Percentiles rank a stretch among this genome's conserved stretches.
Evolutionary conservation across 1,284 basidiomycete species (phyloP).

Genomic region (Phlebopus sp.): DNA sequence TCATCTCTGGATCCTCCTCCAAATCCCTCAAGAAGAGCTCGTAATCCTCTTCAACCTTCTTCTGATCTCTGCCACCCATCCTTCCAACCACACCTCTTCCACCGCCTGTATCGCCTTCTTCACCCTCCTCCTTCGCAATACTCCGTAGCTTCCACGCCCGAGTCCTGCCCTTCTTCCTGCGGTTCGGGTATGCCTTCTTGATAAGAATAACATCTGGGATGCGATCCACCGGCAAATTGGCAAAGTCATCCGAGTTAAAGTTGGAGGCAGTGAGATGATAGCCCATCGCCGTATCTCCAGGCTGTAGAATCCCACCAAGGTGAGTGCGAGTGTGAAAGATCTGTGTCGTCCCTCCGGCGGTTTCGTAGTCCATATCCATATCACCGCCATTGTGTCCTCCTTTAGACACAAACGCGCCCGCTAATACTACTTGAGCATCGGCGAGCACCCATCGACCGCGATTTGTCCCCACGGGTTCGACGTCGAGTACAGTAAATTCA

Average conservation of each 20-base stretch:
- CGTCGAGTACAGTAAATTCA: conserved; percentile 94
- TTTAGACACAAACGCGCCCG: conserved; percentile 69
- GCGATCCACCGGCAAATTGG: conserved; percentile 67
- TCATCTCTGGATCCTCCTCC: conserved; percentile 95
- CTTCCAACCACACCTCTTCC: conserved; percentile 86
- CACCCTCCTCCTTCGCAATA: conserved; percentile 92
- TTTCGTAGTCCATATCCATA: conserved; percentile 58
- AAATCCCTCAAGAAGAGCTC: conserved; percentile 94
- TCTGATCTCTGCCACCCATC: conserved; percentile 87
- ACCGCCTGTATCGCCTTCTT: conserved; percentile 70
- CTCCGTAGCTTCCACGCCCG: conserved; percentile 89
- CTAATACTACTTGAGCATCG: conserved; percentile 91
- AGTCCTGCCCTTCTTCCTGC: conserved; percentile 86
- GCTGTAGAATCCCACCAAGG: conserved; percentile 91
- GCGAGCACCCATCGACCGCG: conserved; percentile 83
- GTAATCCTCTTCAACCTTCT: conserved; percentile 95
- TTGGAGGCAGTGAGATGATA: conserved; percentile 89
- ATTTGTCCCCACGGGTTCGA: conserved; percentile 76
- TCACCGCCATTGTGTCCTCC: conserved; percentile 39
- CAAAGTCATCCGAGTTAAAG: conserved; percentile 90
- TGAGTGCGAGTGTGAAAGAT: conserved; percentile 97
- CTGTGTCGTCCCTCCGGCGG: conserved; percentile 56
- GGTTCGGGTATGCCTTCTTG: conserved; percentile 94
- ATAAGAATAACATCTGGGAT: conserved; percentile 93
- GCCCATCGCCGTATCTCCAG: conserved; percentile 91